A percentile compares a stretch with the other conserved stretches of the same genome.
These are phyloP conservation scores for Lactarius evosmus DNA, from an alignment of 768 basidiomycete genomes.

Conservation along the genomic window DNA sequence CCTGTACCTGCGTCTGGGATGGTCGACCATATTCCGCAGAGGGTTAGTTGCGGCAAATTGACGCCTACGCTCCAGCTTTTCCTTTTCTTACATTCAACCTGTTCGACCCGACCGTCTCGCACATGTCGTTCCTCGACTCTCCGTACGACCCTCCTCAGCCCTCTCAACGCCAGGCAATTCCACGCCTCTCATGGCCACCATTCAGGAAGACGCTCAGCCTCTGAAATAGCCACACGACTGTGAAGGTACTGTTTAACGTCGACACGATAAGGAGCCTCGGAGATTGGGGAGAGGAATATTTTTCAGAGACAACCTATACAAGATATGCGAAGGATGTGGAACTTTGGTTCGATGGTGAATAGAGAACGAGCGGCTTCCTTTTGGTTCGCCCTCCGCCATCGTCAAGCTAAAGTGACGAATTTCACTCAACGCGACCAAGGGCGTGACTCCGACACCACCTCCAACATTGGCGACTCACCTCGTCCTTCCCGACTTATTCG, in stretches of 20 bases:
- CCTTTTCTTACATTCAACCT: slow-evolving; percentile 78
- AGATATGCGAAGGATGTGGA: slow-evolving; percentile 82
- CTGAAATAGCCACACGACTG: slow-evolving; percentile 70
- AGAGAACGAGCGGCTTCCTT: slow-evolving; percentile 71
- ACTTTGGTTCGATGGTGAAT: slow-evolving; percentile 78
- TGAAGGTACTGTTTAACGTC: slow-evolving; percentile 72
- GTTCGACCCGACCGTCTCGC: slow-evolving; percentile 77
- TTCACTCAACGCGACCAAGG: slow-evolving; percentile 50
- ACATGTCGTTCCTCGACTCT: slow-evolving; percentile 64
- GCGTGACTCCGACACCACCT: slow-evolving; percentile 77
- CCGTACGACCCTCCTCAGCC: slow-evolving; percentile 72
- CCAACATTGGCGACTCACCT: slow-evolving; percentile 79
- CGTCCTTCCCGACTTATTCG: slow-evolving; percentile 77
- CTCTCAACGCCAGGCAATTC: slow-evolving; percentile 75
- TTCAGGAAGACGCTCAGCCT: slow-evolving; percentile 91
- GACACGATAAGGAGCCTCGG: slow-evolving; percentile 64
- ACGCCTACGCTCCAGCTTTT: slow-evolving; percentile 87
- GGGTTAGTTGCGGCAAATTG: slow-evolving; percentile 58
- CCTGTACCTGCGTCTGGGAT: slow-evolving; percentile 12
- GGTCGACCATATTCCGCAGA: slow-evolving; percentile 42
- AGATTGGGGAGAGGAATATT: slow-evolving; percentile 76
- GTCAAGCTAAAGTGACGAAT: not conserved
- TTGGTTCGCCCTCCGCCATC: slow-evolving; percentile 43
- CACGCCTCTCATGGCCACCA: slow-evolving; percentile 64
- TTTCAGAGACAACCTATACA: slow-evolving; percentile 72